Base-by-base conservation (phyloP, 75 land plant species). In the Selaginella tamariscina region DNA sequence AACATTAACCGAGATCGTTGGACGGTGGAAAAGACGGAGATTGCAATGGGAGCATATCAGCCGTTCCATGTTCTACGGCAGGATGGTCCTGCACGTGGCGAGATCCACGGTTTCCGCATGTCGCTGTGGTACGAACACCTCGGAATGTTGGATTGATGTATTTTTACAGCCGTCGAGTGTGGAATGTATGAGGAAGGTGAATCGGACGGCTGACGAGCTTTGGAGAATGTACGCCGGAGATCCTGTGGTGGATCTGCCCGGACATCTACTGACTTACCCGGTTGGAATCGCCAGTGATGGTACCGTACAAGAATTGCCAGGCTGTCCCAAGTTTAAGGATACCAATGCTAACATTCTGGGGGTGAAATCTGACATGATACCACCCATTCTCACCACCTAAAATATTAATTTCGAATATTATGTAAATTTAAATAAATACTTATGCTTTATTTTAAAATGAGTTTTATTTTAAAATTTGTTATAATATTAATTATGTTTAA, bases 41-140 rank as follows among this genome's bases (percentile, higher is more conserved):
- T 59, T n/a, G 62, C 62, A 8, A 59, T 59, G 62, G 62, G 62
- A 59, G 62, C 62, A 8, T 59, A 59, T n/a, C 62, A 59, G 26
- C 62, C 62, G 26, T 59, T 23, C 62, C 62, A 59, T n/a, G 21
- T n/a, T 5, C 8, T 5, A 8, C 27, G 8, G 8, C 49, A 39
- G 11, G 8, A 59, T n/a, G 24, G 8, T 59, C 62, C 62, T 23
- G 18, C 54, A 49, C 62, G 62, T n/a, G 62, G 62, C 26, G 62
- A 59, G 8, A n/a, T 59, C 62, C 62, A 59, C 26, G 62, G 62
- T 5, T 59, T 59, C 26, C 21, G 62, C n/a, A 59, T 59, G 62
- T 21, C 62, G 23, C 62, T 59, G 23, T 59, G 62, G 62, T 59
- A 59, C 26, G 62, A 59, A n/a, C 62, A 59, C 23, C 62, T 59